Base-by-base conservation (phyloP, 306 rosid genomes). In the Ceratonia siliqua region DNA sequence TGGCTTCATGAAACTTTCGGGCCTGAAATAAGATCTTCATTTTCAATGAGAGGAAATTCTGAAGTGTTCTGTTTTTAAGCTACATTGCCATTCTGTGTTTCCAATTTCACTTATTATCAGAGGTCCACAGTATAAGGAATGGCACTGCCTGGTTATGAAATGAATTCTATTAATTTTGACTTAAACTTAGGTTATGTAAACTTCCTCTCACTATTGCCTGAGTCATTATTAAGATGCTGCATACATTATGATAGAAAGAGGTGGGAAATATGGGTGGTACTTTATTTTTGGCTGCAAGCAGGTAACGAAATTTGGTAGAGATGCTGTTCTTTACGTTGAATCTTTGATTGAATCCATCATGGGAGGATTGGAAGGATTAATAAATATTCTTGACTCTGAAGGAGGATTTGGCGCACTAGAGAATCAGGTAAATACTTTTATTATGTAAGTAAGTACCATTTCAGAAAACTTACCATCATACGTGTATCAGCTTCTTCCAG, bases 391-490 rank as follows among this genome's bases (percentile, higher is more conserved):
- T 63, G 97, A 94, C 78, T 94, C 98, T 25, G 98, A 94, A 87
- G 98, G 98, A 81, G 98, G 98, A 87, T 90, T 90, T 81, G 98
- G 98, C 42, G 98, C 98, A 64, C 83, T 94, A 35, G 98, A 92
- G 86, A 92, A 71, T 63, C 98, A 94, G 96, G 98, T 94, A 78
- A 67, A 70, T 61, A 77, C 57, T 80, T 63, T 68, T 64, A 49
- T 70, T 67, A 62, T 24, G 45, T 78, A 18, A 50, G 21, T 74
- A 72, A 39, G 53, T 78, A 25, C 25, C 22, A 43, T 72, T 87
- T 72, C 81, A 24, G 55, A 64, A 56, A 78, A 57, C 82, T 87
- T 70, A 85, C 81, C 6, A 79, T 52, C 42, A 55, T 84, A 72
- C 78, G 71, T 71, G 28, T 80, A 35, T 77, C 97, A 94, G 98